Percentiles rank a stretch among this genome's conserved stretches.
phyloP scores from a whole-genome alignment of 2,329 filamentous ascomycete genomes.

The Xylaria sp. region DNA sequence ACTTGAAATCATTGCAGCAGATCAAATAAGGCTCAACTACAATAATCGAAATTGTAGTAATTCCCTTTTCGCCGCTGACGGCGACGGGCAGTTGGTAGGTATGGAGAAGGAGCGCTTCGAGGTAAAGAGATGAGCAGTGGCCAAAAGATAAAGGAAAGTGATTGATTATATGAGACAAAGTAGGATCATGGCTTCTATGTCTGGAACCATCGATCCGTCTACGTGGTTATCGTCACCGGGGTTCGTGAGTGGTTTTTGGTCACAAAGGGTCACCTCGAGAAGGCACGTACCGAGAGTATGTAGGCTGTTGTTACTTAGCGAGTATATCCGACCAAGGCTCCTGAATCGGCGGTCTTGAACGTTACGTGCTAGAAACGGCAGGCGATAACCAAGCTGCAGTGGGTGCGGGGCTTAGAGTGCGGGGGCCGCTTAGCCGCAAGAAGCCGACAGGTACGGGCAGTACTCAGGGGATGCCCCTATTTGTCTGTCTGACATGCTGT shows the following conservation, averaged over 20 bases:
- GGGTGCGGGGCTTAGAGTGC: conserved; percentile 20
- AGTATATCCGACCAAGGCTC: conserved; percentile 5
- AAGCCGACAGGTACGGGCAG: conserved; percentile 3
- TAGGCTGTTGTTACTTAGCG: neutral
- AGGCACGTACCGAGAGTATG: neutral
- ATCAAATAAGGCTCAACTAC: conserved; percentile 15
- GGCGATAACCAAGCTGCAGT: conserved; percentile 24
- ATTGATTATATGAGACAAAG: neutral
- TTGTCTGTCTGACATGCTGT: too few species aligned
- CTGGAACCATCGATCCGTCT: neutral
- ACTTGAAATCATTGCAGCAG: conserved; percentile 33
- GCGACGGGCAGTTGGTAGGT: conserved; percentile 15
- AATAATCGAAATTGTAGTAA: neutral
- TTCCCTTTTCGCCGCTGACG: conserved; percentile 16
- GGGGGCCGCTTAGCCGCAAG: conserved; percentile 25
- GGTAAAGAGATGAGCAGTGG: neutral
- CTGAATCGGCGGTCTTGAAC: conserved; percentile 23
- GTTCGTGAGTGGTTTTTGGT: conserved; percentile 1
- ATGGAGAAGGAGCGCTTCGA: conserved; percentile 1
- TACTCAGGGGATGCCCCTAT: too few species aligned
- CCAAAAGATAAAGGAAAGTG: neutral
- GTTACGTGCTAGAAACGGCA: conserved; percentile 9
- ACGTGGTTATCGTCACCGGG: neutral
- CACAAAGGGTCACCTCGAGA: neutral
- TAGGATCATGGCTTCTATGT: neutral